These are phyloP conservation scores for Scutellaria barbata DNA, from an alignment of 257 asterid species.

Conservation along the genomic window DNA sequence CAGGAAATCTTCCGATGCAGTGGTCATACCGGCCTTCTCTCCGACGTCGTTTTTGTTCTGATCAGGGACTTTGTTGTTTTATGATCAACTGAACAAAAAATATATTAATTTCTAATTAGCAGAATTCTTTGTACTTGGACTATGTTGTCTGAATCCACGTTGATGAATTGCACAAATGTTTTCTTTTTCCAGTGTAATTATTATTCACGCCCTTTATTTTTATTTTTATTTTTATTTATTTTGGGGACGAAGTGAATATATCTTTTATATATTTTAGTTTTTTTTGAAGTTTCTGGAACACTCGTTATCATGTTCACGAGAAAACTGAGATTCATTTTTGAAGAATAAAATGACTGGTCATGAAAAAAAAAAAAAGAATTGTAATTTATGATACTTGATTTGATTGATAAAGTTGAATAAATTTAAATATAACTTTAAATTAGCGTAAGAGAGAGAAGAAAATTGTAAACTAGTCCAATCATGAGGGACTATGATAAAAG, in stretches of 20 bases:
- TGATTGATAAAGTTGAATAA: too few species aligned
- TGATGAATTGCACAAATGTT: background rate
- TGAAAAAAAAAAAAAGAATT: too few species aligned
- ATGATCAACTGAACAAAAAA: background rate
- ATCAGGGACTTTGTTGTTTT: background rate
- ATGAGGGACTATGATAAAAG: background rate
- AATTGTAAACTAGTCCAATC: background rate
- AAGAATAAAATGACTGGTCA: too few species aligned
- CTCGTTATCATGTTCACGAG: too few species aligned
- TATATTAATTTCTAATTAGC: conserved; percentile 22
- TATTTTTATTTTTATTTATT: too few species aligned
- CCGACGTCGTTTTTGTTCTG: conserved; percentile 52
- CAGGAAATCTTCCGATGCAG: conserved; percentile 42
- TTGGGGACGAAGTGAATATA: too few species aligned
- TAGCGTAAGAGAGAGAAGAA: background rate
- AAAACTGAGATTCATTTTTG: too few species aligned
- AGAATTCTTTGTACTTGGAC: background rate
- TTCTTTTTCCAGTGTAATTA: background rate
- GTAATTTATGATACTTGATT: too few species aligned
- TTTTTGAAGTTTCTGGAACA: too few species aligned
- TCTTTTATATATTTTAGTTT: too few species aligned
- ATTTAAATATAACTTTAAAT: too few species aligned
- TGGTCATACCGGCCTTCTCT: conserved; percentile 50
- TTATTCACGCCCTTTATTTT: background rate
- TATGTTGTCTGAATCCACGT: background rate